These are phyloP conservation scores for Calamus simplicifolius DNA, from an alignment of 176 grass and related monocot species.

Conservation along the genomic window DNA sequence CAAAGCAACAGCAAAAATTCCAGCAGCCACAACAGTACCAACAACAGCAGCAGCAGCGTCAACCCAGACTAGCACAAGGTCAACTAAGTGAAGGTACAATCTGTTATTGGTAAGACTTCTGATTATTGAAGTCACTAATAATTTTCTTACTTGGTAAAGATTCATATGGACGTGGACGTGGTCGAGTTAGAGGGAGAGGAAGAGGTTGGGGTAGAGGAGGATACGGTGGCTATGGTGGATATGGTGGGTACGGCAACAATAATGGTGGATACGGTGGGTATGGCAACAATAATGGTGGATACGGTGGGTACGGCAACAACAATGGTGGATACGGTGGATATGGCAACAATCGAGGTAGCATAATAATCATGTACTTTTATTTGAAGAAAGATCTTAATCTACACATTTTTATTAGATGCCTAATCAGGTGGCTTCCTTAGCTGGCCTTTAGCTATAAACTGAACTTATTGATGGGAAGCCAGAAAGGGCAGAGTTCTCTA, in stretches of 20 bases:
- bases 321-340: slow-evolving; percentile 11
- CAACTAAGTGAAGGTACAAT: slow-evolving; percentile 8
- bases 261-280: neutral
- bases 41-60: slow-evolving; percentile 13
- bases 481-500: too few relatives aligned
- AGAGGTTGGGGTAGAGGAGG: slow-evolving; percentile 10
- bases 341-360: slow-evolving; percentile 2
- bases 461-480: too few relatives aligned
- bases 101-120: neutral
- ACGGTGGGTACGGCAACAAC: slow-evolving; percentile 7
- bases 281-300: neutral
- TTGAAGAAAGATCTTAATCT: too few relatives aligned
- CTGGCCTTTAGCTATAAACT: too few relatives aligned
- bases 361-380: too few relatives aligned
- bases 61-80: slow-evolving; percentile 8
- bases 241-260: neutral
- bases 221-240: slow-evolving; percentile 1
- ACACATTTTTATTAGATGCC: too few relatives aligned
- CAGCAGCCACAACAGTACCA: slow-evolving; percentile 7
- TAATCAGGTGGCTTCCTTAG: too few relatives aligned
- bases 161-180: slow-evolving; percentile 12
- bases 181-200: slow-evolving; percentile 11
- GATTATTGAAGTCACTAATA: neutral
- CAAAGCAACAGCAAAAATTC: slow-evolving; percentile 10
- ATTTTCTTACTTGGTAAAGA: neutral